These are phyloP conservation scores for Neurospora sp. DNA, from an alignment of 2,329 filamentous ascomycete genomes.

Conservation along the genomic window DNA sequence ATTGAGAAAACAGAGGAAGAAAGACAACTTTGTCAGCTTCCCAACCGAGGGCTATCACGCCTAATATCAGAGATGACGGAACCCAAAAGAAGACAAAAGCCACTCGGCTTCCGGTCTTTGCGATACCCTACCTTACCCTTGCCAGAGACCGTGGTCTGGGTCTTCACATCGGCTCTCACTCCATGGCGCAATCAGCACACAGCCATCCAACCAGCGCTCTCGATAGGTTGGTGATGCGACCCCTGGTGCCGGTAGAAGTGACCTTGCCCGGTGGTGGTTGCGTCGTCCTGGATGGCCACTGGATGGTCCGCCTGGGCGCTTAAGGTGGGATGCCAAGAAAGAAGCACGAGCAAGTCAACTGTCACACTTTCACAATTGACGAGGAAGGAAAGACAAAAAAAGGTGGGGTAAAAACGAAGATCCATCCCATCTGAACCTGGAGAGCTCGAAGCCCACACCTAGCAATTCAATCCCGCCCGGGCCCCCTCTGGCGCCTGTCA, in stretches of 20 bases:
- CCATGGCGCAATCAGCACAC: constrained; percentile 1
- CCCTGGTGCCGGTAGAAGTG: constrained; percentile 2
- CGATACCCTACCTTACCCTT: background rate
- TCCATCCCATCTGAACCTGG: background rate
- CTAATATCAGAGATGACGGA: background rate
- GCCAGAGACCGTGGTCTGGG: constrained; percentile 1
- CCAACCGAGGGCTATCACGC: background rate
- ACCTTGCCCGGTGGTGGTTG: constrained; percentile 1
- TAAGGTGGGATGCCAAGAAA: constrained; percentile 13
- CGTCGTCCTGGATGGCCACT: constrained; percentile 2
- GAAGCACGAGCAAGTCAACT: background rate
- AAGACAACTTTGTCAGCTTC: background rate
- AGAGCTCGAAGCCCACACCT: background rate
- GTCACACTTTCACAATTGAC: background rate
- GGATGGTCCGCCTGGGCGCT: constrained; percentile 14
- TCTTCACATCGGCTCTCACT: constrained; percentile 5
- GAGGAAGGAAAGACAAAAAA: background rate
- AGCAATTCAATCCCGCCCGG: background rate
- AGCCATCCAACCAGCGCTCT: constrained; percentile 11
- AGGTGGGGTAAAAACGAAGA: background rate
- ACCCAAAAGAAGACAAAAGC: background rate
- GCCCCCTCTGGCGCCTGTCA: background rate
- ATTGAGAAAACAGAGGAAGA: background rate
- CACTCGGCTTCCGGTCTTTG: background rate
- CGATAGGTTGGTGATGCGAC: constrained; percentile 5